Base-by-base conservation (phyloP, 352 stramenopile species). In the Phytophthora fragariaefolia region DNA sequence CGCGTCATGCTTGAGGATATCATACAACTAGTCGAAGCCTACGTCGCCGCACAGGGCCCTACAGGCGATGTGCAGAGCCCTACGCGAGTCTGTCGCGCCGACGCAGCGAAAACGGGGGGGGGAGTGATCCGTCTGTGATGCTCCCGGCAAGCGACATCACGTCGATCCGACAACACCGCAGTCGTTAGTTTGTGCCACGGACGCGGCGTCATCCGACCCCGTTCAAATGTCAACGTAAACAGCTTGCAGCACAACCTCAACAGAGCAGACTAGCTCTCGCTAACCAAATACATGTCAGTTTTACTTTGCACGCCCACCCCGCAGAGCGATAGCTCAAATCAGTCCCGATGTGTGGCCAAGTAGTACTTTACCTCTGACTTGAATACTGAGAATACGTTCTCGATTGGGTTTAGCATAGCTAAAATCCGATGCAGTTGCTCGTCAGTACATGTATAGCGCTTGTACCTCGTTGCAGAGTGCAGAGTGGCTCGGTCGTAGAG, bases 321-420 rank as follows among this genome's bases (percentile, higher is more conserved):
- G 34, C 34, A 43, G 34, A 43, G 34, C 34, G 34, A 43, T 43
- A 42, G 34, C 34, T 42, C 34, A 42, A 15, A 42, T 42, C 34
- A 42, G 18, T 17, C 30, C n/a, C n/a, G n/a, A n/a, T n/a, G n/a
- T n/a, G n/a, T n/a, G n/a, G n/a, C n/a, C n/a, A n/a, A n/a, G n/a
- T n/a, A n/a, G n/a, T n/a, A n/a, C n/a, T n/a, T n/a, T n/a, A n/a
- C n/a, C n/a, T n/a, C n/a, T n/a, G n/a, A n/a, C n/a, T n/a, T n/a
- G n/a, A n/a, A n/a, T n/a, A n/a, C n/a, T n/a, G n/a, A n/a, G n/a
- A n/a, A n/a, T n/a, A n/a, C n/a, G n/a, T n/a, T n/a, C n/a, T n/a
- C n/a, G n/a, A n/a, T n/a, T n/a, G n/a, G n/a, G n/a, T n/a, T n/a
- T n/a, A n/a, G n/a, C n/a, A n/a, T n/a, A n/a, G n/a, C n/a, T n/a